These are phyloP conservation scores for Phaeoacremonium minimum DNA, from an alignment of 2,329 filamentous ascomycete genomes.

Conservation along the genomic window DNA sequence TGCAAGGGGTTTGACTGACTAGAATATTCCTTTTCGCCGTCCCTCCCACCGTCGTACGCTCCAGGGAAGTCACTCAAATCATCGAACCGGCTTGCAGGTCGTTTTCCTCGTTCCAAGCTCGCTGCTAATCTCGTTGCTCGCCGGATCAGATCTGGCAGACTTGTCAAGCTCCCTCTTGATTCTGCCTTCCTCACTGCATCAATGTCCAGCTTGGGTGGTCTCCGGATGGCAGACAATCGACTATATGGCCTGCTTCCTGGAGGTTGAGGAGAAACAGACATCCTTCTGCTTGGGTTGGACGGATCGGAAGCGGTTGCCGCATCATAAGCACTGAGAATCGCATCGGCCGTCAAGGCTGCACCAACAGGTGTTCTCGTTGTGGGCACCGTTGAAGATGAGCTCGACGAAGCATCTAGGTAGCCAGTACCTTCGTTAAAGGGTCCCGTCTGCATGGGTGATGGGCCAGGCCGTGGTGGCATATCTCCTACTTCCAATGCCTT, in stretches of 20 bases:
- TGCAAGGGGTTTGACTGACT: conserved; percentile 29
- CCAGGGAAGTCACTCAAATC: conserved; percentile 47
- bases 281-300: conserved; percentile 19
- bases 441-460: conserved; percentile 28
- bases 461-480: conserved; percentile 24
- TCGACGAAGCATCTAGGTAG: conserved; percentile 41
- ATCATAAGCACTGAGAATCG: conserved; percentile 45
- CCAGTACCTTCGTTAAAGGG: conserved; percentile 39
- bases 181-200: conserved; percentile 78
- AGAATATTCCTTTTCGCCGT: conserved; percentile 32
- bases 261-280: conserved; percentile 15
- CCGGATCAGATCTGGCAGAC: conserved; percentile 83
- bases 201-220: conserved; percentile 75
- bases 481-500: conserved; percentile 18
- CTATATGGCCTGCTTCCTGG: conserved; percentile 26
- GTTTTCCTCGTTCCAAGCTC: conserved; percentile 78
- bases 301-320: conserved; percentile 41
- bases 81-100: conserved; percentile 56
- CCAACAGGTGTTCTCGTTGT: conserved; percentile 15
- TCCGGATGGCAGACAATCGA: conserved; percentile 49
- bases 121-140: conserved; percentile 82
- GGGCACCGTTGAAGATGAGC: conserved; percentile 38
- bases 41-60: conserved; percentile 32
- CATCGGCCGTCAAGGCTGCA: conserved; percentile 33
- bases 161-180: conserved; percentile 83